Evolutionary conservation across 2,329 filamentous ascomycete species (phyloP).

Genomic region (Stemphylium lycopersici): DNA sequence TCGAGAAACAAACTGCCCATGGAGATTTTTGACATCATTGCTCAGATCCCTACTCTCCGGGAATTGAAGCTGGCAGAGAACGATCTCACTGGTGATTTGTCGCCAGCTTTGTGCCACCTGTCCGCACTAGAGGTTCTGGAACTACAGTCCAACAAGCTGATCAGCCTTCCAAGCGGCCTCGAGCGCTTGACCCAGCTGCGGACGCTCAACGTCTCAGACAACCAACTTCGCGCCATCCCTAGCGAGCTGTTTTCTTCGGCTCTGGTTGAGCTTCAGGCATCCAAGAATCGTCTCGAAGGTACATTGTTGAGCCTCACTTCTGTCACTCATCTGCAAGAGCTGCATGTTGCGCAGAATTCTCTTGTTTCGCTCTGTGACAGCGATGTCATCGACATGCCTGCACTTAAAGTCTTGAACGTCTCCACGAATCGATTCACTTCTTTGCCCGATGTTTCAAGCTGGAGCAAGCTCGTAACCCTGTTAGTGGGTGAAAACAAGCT

Average conservation of each 20-base stretch:
- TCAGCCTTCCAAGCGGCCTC: slow-evolving; percentile 70
- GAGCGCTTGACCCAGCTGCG: slow-evolving; percentile 72
- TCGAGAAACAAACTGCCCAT: slow-evolving; percentile 82
- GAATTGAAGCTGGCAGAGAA: slow-evolving; percentile 75
- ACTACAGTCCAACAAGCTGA: slow-evolving; percentile 78
- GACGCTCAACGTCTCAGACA: slow-evolving; percentile 79
- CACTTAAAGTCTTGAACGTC: slow-evolving; percentile 74
- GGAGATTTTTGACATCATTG: slow-evolving; percentile 72
- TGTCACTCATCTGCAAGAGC: slow-evolving; percentile 69
- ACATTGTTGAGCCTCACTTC: slow-evolving; percentile 68
- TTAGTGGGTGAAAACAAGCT: slow-evolving; percentile 84
- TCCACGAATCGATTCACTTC: slow-evolving; percentile 78
- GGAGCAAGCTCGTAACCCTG: slow-evolving; percentile 74
- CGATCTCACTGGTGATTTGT: slow-evolving; percentile 53
- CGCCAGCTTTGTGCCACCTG: slow-evolving; percentile 67
- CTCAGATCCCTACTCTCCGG: slow-evolving; percentile 72
- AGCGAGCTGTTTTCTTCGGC: slow-evolving; percentile 71
- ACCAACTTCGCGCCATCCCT: slow-evolving; percentile 73
- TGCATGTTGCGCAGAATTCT: slow-evolving; percentile 81
- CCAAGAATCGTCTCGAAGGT: slow-evolving; percentile 79
- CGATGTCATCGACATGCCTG: slow-evolving; percentile 67
- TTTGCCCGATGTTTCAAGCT: slow-evolving; percentile 76
- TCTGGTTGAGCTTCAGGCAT: slow-evolving; percentile 73
- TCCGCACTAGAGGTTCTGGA: slow-evolving; percentile 79
- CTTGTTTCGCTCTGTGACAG: slow-evolving; percentile 61